Evolutionary conservation across 305 asterid species (phyloP).

Genomic region (Ajuga reptans): DNA sequence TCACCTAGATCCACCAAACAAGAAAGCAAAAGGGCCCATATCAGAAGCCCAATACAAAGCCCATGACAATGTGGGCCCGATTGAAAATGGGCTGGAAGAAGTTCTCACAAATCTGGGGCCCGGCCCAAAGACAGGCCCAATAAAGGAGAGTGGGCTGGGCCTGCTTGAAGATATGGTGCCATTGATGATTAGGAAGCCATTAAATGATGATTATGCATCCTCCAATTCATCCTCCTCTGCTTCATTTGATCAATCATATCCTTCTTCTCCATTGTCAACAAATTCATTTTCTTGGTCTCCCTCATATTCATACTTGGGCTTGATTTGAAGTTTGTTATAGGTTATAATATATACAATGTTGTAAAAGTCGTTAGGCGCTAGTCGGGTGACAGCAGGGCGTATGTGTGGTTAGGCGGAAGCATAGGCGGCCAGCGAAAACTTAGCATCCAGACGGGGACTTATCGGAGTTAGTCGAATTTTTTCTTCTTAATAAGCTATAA

Average conservation of each 20-base stretch:
- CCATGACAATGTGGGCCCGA: background rate
- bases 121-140: conserved; percentile 6
- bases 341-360: background rate
- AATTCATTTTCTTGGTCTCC: conserved; percentile 50
- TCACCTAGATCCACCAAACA: conserved; percentile 36
- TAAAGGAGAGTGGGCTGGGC: conserved; percentile 37
- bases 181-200: conserved; percentile 50
- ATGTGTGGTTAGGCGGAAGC: too few relatives aligned
- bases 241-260: conserved; percentile 20
- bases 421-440: too few relatives aligned
- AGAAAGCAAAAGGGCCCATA: conserved; percentile 43
- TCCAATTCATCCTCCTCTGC: conserved; percentile 43
- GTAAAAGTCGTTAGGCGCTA: too few relatives aligned
- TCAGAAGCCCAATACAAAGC: conserved; percentile 22
- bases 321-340: conserved; percentile 1
- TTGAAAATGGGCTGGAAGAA: conserved; percentile 19
- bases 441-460: too few relatives aligned
- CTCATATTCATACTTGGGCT: conserved; percentile 24
- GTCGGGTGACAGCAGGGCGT: too few relatives aligned
- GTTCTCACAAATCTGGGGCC: background rate
- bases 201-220: conserved; percentile 19
- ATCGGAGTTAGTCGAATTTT: too few relatives aligned
- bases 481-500: conserved; percentile 3
- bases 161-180: conserved; percentile 89
- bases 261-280: conserved; percentile 51